phyloP scores from a whole-genome alignment of 305 asterid genomes.

The Solanum aculeatissimum region DNA sequence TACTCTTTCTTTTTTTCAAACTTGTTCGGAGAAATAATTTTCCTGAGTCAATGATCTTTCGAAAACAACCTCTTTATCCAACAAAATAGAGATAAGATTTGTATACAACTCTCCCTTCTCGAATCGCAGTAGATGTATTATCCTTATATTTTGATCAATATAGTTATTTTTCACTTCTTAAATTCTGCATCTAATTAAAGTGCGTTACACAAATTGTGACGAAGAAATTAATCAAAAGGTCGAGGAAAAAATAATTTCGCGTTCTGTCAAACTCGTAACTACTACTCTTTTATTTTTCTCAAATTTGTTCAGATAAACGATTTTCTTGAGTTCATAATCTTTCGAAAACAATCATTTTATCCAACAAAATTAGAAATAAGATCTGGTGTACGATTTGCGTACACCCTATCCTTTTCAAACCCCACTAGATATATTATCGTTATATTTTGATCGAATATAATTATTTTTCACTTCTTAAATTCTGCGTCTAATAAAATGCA shows the following conservation, averaged over 20 bases:
- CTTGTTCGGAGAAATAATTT: background rate
- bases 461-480: background rate
- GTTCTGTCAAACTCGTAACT: background rate
- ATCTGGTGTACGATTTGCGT: too few species aligned
- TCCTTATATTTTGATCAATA: background rate
- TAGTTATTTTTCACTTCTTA: background rate
- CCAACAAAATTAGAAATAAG: too few species aligned
- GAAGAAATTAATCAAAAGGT: too few species aligned
- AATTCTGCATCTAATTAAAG: background rate
- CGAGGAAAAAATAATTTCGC: background rate
- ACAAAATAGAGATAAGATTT: too few species aligned
- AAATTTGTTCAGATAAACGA: too few species aligned
- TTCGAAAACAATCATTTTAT: too few species aligned
- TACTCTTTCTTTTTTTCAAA: background rate
- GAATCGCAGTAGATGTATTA: background rate
- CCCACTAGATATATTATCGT: background rate
- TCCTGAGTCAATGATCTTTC: background rate
- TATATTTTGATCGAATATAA: background rate
- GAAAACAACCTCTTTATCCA: background rate
- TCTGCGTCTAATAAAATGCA: background rate
- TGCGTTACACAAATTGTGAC: background rate
- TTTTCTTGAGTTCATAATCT: too few species aligned
- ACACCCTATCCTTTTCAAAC: too few species aligned
- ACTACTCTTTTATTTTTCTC: background rate
- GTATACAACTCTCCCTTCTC: fast-evolving